These are phyloP conservation scores for Populus alba DNA, from an alignment of 345 rosid species.

Conservation along the genomic window DNA sequence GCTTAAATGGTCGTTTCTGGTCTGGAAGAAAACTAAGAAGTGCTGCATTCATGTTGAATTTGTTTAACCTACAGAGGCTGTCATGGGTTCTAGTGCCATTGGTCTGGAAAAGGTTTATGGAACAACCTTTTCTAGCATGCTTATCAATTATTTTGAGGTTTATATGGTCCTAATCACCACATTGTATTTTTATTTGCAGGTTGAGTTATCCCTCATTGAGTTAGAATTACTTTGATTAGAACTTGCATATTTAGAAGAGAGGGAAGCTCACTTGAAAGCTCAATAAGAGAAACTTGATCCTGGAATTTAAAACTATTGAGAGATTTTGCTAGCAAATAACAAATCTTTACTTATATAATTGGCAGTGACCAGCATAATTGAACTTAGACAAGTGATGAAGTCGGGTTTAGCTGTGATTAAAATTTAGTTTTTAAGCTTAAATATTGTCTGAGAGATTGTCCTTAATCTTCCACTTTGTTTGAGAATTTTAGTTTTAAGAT, in stretches of 20 bases:
- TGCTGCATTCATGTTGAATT: constrained; percentile 67
- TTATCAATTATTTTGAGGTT: constrained; percentile 6
- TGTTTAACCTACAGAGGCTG: constrained; percentile 64
- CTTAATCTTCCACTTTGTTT: neutral
- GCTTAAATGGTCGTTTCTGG: constrained; percentile 44
- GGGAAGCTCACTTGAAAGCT: constrained; percentile 82
- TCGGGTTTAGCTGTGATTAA: neutral
- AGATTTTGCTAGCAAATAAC: neutral
- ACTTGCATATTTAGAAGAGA: constrained; percentile 79
- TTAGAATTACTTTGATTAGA: constrained; percentile 75
- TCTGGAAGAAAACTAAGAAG: constrained; percentile 45
- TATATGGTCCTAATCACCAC: constrained; percentile 6
- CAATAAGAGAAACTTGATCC: constrained; percentile 50
- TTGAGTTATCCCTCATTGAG: constrained; percentile 64
- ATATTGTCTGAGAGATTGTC: neutral
- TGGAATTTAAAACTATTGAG: neutral
- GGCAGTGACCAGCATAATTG: neutral
- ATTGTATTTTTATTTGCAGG: constrained; percentile 37
- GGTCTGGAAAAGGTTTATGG: constrained; percentile 71
- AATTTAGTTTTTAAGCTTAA: neutral
- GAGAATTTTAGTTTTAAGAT: neutral
- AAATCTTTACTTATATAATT: neutral
- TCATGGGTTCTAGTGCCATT: constrained; percentile 55
- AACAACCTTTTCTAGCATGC: constrained; percentile 6
- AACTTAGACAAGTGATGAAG: neutral